Evolutionary conservation across 768 basidiomycete genomes (phyloP).

Genomic region (Brasilioporus rufonigricans): DNA sequence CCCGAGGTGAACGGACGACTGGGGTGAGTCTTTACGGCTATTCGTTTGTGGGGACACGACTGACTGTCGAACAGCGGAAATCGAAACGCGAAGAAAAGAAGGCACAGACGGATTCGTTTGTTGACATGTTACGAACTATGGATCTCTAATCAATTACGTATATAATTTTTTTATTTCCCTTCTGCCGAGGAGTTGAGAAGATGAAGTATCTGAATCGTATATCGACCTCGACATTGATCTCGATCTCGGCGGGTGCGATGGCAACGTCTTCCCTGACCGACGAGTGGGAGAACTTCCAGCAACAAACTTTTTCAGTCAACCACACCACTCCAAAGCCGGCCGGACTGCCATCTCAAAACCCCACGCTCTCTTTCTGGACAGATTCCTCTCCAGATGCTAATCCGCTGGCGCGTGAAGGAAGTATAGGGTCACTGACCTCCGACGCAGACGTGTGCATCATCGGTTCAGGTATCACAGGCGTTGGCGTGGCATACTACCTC

Average conservation of each 20-base stretch:
- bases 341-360: slow-evolving; percentile 53
- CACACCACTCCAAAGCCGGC: slow-evolving; percentile 16
- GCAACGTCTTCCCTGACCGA: background rate
- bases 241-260: slow-evolving; percentile 6
- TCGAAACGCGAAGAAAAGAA: background rate
- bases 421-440: slow-evolving; percentile 52
- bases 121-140: slow-evolving; percentile 16
- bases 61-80: background rate
- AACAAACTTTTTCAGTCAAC: slow-evolving; percentile 1
- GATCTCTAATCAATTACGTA: background rate
- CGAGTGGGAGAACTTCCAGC: background rate
- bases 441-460: slow-evolving; percentile 76
- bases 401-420: slow-evolving; percentile 66
- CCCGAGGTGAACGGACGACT: background rate
- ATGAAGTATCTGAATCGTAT: too few species aligned
- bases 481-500: slow-evolving; percentile 73
- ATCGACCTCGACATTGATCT: background rate
- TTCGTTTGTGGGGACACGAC: background rate
- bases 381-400: slow-evolving; percentile 54
- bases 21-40: background rate
- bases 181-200: background rate
- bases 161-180: background rate
- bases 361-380: slow-evolving; percentile 76
- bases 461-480: slow-evolving; percentile 78
- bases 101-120: slow-evolving; percentile 3